Base-by-base conservation (phyloP, 495 filamentous ascomycete genomes). In the Pseudomonodictys pantanalensis region DNA sequence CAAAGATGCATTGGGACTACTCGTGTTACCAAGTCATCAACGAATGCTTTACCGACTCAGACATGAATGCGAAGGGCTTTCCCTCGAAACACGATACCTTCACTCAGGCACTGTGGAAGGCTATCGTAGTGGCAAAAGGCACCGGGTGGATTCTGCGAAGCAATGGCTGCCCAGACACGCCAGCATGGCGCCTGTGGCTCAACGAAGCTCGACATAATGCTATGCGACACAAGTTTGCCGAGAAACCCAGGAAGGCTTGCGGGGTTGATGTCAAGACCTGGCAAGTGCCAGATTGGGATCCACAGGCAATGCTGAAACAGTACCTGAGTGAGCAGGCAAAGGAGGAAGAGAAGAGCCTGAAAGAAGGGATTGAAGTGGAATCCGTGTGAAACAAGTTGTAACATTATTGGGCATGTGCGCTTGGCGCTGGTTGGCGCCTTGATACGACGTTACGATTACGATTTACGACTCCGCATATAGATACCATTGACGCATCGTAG, bases 31-130 rank as follows among this genome's bases (percentile, higher is more conserved):
- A 58, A 4, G 66, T 78, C 0, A 48, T 58, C n/a, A 60, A 61
- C 42, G 54, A 72, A 43, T 35, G 56, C 10, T 55, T 76, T 35
- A 60, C 65, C 11, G 70, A 69, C 52, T 48, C 62, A 0, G 45
- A 60, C 24, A 59, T 65, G n/a, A 53, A 64, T 8, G 29, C 17
- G 0, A 66, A 69, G 25, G 58, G 56, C 30, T 58, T 33, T 33
- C 56, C 60, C 0, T 57, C 58, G 39, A 7, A 26, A 10, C 68
- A 68, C 42, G 23, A 48, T 0, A 68, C 63, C 23, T 78, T 74
- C 59, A 79, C 76, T 0, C 62, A 69, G 20, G 76, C 76, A 2
- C 68, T 79, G 8, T 78, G 73, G 74, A 75, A 74, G 55, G 72
- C 68, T 2, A 76, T 79, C 44, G 61, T 76, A 5, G 57, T 77